phyloP scores from a whole-genome alignment of 257 asterid species.

The Solanum medicagineum region DNA sequence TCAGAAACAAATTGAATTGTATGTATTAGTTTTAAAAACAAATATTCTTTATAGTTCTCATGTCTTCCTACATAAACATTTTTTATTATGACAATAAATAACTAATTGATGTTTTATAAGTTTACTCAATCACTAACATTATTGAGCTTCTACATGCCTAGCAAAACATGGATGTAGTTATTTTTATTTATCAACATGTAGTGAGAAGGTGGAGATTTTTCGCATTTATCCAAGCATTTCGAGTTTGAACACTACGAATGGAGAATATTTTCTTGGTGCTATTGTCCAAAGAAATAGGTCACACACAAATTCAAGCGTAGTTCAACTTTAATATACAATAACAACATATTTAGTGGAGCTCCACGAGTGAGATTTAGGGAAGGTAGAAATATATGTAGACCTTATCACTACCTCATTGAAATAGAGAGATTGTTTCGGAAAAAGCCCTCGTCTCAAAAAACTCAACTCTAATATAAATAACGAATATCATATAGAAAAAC shows the following conservation, averaged over 20 bases:
- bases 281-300: fast-evolving
- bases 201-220: background rate
- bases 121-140: background rate
- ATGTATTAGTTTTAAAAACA: background rate
- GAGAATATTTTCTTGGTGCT: fast-evolving
- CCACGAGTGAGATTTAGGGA: fast-evolving
- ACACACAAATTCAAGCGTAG: fast-evolving
- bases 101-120: background rate
- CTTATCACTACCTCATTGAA: no score
- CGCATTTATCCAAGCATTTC: background rate
- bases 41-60: background rate
- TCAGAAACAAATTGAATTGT: background rate
- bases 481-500: background rate
- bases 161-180: background rate
- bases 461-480: background rate
- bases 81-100: background rate
- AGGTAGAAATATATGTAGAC: no score
- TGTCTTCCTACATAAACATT: background rate
- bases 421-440: no score
- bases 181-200: background rate
- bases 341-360: no score
- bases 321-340: background rate
- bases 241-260: fast-evolving
- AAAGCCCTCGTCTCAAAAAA: no score
- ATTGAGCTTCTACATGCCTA: background rate